Percentiles rank a stretch among this genome's conserved stretches.
Conservation (phyloP, 2,329 filamentous ascomycete genomes). For the Colletotrichum gigasporum region DNA sequence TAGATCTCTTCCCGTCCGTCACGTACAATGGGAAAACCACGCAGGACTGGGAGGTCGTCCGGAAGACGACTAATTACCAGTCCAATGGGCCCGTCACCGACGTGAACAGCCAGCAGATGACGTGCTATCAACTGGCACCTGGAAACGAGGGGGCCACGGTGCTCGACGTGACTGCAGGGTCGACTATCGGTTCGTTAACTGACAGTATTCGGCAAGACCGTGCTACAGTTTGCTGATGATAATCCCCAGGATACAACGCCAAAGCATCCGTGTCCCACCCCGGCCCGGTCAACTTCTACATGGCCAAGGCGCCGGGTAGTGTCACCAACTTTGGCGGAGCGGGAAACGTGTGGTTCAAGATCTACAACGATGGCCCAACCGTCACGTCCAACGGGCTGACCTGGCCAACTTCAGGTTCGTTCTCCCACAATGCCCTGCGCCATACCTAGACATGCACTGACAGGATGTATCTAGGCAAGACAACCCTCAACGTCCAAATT, state of each 20-base stretch:
- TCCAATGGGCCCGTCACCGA: constrained; percentile 58
- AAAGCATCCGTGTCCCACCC: constrained; percentile 52
- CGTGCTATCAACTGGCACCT: constrained; percentile 57
- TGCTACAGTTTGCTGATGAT: not conserved
- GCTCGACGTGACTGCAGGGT: constrained; percentile 41
- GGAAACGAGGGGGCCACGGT: constrained; percentile 54
- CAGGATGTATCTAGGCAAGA: constrained; percentile 34
- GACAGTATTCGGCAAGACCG: not conserved
- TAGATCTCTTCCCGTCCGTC: constrained; percentile 54
- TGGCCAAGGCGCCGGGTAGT: constrained; percentile 45
- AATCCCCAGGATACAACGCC: constrained; percentile 40
- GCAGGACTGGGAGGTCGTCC: constrained; percentile 56
- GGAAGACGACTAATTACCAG: constrained; percentile 60
- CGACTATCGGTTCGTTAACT: constrained; percentile 29
- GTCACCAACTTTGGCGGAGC: constrained; percentile 47
- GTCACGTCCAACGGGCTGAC: constrained; percentile 46
- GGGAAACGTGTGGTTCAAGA: constrained; percentile 53
- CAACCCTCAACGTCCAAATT: constrained; percentile 49
- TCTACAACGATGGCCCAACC: constrained; percentile 51
- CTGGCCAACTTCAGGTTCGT: constrained; percentile 49
- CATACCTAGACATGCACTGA: not conserved
- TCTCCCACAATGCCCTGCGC: no score
- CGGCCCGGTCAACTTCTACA: constrained; percentile 50
- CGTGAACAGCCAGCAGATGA: constrained; percentile 56
- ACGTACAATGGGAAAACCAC: constrained; percentile 42